Evolutionary conservation across 768 basidiomycete species (phyloP).

Genomic region (Amanita fuliginea): DNA sequence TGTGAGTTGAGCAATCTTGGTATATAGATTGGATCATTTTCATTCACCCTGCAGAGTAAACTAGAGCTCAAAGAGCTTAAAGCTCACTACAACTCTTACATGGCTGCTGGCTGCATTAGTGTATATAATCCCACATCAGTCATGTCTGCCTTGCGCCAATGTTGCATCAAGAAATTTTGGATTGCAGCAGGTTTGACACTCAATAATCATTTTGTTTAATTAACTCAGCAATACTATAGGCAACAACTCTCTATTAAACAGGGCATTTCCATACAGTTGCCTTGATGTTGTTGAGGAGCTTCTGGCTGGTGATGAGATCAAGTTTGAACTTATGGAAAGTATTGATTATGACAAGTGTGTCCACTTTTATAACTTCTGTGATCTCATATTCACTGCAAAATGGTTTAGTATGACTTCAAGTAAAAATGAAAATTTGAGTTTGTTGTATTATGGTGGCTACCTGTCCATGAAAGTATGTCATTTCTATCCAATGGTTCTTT

Average conservation of each 20-base stretch:
- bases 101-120: constrained; percentile 8
- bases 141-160: constrained; percentile 8
- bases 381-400: constrained; percentile 7
- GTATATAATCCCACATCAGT: constrained; percentile 9
- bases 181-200: constrained; percentile 11
- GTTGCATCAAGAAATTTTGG: constrained; percentile 6
- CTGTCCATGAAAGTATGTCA: constrained; percentile 10
- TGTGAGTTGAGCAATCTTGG: constrained; percentile 4
- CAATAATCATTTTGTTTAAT: too few relatives aligned
- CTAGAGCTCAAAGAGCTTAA: constrained; percentile 8
- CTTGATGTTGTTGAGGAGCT: too few relatives aligned
- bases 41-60: constrained; percentile 2
- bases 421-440: constrained; percentile 7
- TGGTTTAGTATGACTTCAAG: constrained; percentile 5
- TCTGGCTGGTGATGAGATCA: constrained; percentile 7
- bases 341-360: constrained; percentile 6
- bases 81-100: constrained; percentile 9
- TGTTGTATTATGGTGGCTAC: constrained; percentile 10
- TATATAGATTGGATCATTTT: constrained; percentile 1
- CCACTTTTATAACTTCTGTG: too few relatives aligned
- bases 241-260: too few relatives aligned
- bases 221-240: too few relatives aligned
- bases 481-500: constrained; percentile 8
- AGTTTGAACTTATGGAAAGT: constrained; percentile 8
- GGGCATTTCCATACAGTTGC: too few relatives aligned